Conservation (phyloP, 148 eudicot species). For the Vaccinium corymbosum region DNA sequence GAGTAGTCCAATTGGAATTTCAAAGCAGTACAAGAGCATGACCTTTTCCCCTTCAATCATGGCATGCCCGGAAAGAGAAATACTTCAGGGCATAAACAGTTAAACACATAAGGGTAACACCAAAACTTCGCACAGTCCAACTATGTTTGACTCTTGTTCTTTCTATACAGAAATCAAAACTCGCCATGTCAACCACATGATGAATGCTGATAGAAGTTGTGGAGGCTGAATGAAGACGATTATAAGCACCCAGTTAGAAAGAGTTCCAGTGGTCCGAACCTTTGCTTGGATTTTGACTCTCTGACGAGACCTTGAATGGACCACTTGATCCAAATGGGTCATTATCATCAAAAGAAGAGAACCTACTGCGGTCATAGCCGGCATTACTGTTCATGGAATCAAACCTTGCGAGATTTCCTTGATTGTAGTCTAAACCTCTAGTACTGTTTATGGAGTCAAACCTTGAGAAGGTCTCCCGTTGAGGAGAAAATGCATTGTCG, state of each 20-base stretch:
- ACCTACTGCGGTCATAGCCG: constrained; percentile 51
- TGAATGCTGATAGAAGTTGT: neutral
- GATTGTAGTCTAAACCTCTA: constrained; percentile 49
- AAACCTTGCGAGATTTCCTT: constrained; percentile 48
- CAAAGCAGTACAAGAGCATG: neutral
- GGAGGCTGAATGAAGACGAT: neutral
- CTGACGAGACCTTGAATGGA: constrained; percentile 74
- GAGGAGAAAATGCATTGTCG: constrained; percentile 24
- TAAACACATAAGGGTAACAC: constrained; percentile 7
- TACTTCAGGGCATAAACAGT: neutral
- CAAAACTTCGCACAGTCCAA: neutral
- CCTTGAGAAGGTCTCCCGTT: constrained; percentile 55
- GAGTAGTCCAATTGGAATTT: no score
- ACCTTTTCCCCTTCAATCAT: constrained; percentile 2
- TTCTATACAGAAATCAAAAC: constrained; percentile 13
- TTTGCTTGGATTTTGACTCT: constrained; percentile 54
- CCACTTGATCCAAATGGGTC: constrained; percentile 94
- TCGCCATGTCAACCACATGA: neutral
- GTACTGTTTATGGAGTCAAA: constrained; percentile 62
- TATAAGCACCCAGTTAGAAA: constrained; percentile 36
- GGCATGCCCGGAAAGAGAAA: neutral
- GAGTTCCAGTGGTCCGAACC: constrained; percentile 74
- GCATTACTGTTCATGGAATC: constrained; percentile 56
- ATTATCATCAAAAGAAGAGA: constrained; percentile 75
- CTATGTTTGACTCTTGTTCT: neutral